Conservation (phyloP, 2,329 filamentous ascomycete genomes). For the Diaporthe destruens region DNA sequence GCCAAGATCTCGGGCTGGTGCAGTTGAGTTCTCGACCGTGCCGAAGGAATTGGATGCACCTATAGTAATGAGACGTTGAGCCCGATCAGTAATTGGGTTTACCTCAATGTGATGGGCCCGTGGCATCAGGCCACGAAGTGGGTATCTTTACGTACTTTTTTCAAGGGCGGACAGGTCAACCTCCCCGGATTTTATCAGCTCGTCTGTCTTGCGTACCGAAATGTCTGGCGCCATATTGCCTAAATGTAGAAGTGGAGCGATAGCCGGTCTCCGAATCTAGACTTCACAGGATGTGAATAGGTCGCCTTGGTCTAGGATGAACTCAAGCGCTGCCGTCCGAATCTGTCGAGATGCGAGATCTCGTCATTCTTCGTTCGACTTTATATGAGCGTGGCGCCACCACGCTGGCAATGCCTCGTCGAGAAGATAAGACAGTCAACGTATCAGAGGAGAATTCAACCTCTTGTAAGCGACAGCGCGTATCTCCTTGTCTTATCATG, state of each 20-base stretch:
- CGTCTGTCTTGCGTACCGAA: not conserved
- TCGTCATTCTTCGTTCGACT: conserved; percentile 28
- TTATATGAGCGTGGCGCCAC: conserved; percentile 26
- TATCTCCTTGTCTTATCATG: conserved; percentile 6
- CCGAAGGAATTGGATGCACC: conserved; percentile 33
- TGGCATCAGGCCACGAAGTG: conserved; percentile 35
- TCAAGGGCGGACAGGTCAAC: conserved; percentile 13
- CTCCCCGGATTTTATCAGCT: conserved; percentile 11
- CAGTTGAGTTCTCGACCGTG: conserved; percentile 19
- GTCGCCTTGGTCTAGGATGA: conserved; percentile 1
- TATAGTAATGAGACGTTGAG: not conserved
- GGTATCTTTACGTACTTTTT: conserved; percentile 46
- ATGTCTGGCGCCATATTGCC: conserved; percentile 18
- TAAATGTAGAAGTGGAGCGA: conserved; percentile 5
- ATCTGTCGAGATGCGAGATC: not conserved
- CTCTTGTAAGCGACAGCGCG: not conserved
- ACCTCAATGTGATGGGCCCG: not conserved
- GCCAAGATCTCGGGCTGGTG: conserved; percentile 32
- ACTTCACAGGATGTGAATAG: not conserved
- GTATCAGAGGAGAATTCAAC: not conserved
- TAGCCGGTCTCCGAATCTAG: not conserved
- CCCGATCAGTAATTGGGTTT: not conserved
- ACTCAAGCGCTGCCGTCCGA: not conserved
- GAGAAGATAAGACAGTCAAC: conserved; percentile 14
- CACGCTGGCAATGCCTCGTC: not conserved